Evolutionary conservation across 2,329 filamentous ascomycete genomes (phyloP), one percentile per base, ranked within the genome.

Genomic region (Fusarium newnesense): DNA sequence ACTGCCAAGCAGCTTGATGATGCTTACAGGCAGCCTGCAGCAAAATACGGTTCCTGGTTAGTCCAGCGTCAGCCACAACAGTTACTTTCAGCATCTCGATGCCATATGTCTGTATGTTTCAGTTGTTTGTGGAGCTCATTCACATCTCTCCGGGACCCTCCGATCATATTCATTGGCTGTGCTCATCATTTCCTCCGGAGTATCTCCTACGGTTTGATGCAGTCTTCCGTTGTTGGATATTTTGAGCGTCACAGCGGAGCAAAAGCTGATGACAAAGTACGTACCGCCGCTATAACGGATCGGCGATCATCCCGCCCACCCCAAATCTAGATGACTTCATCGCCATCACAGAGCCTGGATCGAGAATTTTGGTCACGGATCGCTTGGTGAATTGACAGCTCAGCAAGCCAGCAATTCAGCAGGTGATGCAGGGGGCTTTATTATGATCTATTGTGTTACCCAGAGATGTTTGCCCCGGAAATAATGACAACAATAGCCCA

Each of bases 291-390:
- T n/a, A 47, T 53, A 60, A 21, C 61, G 26, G 72, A 75, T 75
- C 73, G 73, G 72, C 73, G 73, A 75, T 75, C 67, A 9, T 63
- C 59, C 52, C 49, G 62, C 58, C 61, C 62, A 47, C 67, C 57
- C 56, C 61, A 58, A 37, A 69, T 50, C 50, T 58, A n/a, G 64
- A 77, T 77, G 76, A 77, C 73, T 78, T 77, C 76, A 78, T 78
- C 56, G n/a, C 62, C 69, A 53, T 63, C 34, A 61, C 49, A 46
- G 43, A 30, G 43, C 47, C 44, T 56, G 53, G 65, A 77, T 77
- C 76, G 76, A 75, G 64, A 42, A 75, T 69, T 64, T 47, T 39
- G 39, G 53, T 60, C 60, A 63, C 44, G 32, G 72, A 77, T 78
- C 76, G 73, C 42, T 34, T 40, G 44, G 19, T 30, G 26, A 36